phyloP scores from a whole-genome alignment of 106 monocot species.

The Dendrobium catenatum region DNA sequence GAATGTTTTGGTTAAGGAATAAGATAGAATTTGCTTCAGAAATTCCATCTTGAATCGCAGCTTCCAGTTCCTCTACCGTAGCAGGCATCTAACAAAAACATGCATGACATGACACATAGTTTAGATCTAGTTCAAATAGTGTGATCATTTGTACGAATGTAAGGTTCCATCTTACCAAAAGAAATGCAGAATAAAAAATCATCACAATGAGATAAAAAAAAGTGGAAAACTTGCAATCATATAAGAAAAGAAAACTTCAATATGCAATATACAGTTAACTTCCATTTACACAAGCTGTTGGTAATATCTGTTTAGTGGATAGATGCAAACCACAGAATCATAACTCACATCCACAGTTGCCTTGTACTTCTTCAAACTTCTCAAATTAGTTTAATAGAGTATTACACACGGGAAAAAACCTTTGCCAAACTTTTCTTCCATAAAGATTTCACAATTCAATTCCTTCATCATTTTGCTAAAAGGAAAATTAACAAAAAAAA shows the following conservation, averaged over 20 bases:
- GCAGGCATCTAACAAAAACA: slow-evolving; percentile 68
- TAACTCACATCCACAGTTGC: not conserved
- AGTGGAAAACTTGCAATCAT: not conserved
- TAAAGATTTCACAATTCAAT: not conserved
- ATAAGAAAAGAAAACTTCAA: not conserved
- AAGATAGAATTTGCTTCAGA: slow-evolving; percentile 94
- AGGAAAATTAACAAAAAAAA: too few relatives aligned
- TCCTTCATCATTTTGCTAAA: too few relatives aligned
- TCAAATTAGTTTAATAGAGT: not conserved
- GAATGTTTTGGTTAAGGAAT: slow-evolving; percentile 88
- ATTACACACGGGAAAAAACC: not conserved
- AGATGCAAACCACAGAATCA: not conserved
- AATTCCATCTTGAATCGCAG: slow-evolving; percentile 74
- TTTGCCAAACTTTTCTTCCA: not conserved
- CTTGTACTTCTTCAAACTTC: too few relatives aligned
- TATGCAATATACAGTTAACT: not conserved
- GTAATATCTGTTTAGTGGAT: not conserved
- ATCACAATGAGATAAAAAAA: too few relatives aligned
- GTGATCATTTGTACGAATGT: not conserved
- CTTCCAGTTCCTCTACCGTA: slow-evolving; percentile 86
- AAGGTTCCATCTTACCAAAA: not conserved
- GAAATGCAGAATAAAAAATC: not conserved
- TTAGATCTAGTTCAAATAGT: not conserved
- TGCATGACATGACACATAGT: not conserved
- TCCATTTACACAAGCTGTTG: not conserved